Evolutionary conservation across 768 basidiomycete genomes (phyloP).

Genomic region (Trametes cingulata): DNA sequence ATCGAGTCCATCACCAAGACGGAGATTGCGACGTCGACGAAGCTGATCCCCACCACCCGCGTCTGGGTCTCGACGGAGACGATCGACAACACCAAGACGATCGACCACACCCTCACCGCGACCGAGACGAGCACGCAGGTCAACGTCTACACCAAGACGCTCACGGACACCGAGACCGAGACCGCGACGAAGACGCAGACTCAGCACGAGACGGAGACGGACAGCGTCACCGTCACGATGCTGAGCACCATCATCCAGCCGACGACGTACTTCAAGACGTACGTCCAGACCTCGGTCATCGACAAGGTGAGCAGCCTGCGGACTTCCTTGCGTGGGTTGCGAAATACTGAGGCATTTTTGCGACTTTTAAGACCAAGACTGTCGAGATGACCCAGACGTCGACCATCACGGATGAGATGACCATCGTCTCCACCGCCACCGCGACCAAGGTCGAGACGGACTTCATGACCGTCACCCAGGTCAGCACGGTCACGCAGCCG

Average conservation of each 20-base stretch:
- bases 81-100: slow-evolving; percentile 50
- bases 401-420: slow-evolving; percentile 39
- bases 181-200: slow-evolving; percentile 30
- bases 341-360: not conserved
- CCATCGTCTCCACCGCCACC: slow-evolving; percentile 46
- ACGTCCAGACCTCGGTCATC: slow-evolving; percentile 55
- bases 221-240: slow-evolving; percentile 56
- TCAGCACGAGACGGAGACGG: slow-evolving; percentile 51
- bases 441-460: slow-evolving; percentile 46
- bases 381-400: slow-evolving; percentile 43
- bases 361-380: slow-evolving; percentile 52
- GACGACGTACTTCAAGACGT: slow-evolving; percentile 56
- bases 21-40: slow-evolving; percentile 35
- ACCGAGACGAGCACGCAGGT: slow-evolving; percentile 1
- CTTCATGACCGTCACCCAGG: slow-evolving; percentile 50
- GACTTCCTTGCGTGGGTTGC: not conserved
- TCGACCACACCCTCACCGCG: slow-evolving; percentile 57
- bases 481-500: slow-evolving; percentile 52
- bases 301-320: slow-evolving; percentile 55
- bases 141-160: slow-evolving; percentile 11
- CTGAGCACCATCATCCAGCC: slow-evolving; percentile 54
- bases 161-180: not conserved
- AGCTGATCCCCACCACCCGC: slow-evolving; percentile 61
- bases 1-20: slow-evolving; percentile 34
- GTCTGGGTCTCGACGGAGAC: slow-evolving; percentile 69